Conservation (phyloP, 768 basidiomycete species). For the Naematelia aurantialba region DNA sequence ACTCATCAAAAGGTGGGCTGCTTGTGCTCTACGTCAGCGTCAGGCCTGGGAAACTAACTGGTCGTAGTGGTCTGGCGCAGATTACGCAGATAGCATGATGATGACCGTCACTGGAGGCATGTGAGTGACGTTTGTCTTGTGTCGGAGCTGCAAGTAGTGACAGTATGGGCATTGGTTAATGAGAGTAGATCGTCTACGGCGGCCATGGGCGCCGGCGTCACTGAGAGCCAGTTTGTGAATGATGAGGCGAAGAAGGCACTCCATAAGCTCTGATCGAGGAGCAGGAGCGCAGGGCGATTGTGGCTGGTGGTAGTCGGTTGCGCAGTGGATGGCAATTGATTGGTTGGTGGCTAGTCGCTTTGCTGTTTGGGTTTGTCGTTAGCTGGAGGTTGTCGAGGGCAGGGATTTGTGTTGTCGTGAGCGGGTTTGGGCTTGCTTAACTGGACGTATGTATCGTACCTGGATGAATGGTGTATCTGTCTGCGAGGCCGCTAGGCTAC, state of each 20-base stretch:
- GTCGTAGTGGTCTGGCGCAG: conserved; percentile 84
- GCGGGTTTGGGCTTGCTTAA: too few relatives aligned
- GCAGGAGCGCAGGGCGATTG: too few relatives aligned
- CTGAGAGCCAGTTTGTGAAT: conserved; percentile 72
- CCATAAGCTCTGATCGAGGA: neutral
- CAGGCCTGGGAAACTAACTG: neutral
- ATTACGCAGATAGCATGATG: conserved; percentile 83
- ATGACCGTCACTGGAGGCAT: conserved; percentile 97
- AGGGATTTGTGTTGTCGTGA: too few relatives aligned
- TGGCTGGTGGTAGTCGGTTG: neutral
- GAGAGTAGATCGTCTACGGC: conserved; percentile 69
- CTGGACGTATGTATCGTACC: too few relatives aligned
- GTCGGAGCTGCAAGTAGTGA: neutral
- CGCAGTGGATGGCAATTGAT: neutral
- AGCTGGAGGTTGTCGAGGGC: too few relatives aligned
- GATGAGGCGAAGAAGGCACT: conserved; percentile 19
- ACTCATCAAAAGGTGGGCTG: conserved; percentile 85
- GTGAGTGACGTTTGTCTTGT: conserved; percentile 18
- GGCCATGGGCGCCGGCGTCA: conserved; percentile 99
- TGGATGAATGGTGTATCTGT: too few relatives aligned
- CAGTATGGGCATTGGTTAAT: neutral
- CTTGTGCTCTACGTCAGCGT: neutral
- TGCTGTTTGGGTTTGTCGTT: too few relatives aligned
- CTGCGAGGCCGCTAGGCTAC: too few relatives aligned
- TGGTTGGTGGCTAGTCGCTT: too few relatives aligned